phyloP scores from a whole-genome alignment of 2,329 filamentous ascomycete genomes.

The Alternaria sp. region DNA sequence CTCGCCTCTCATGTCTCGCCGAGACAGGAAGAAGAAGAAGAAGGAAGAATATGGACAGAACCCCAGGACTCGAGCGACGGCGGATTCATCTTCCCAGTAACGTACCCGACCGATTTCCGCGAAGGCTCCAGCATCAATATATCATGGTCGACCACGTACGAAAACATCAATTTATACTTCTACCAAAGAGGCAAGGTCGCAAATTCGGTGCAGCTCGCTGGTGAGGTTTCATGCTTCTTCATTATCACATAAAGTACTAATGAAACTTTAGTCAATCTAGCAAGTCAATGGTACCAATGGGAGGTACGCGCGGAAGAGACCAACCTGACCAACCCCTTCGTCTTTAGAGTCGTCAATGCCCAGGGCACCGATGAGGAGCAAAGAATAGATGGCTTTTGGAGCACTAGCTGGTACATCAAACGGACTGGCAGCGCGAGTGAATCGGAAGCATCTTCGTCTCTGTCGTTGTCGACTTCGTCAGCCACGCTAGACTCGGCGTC shows the following conservation, averaged over 20 bases:
- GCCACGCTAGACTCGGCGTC: neutral
- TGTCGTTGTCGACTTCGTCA: neutral
- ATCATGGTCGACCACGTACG: neutral
- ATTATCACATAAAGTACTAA: too few relatives aligned
- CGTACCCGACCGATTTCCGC: neutral
- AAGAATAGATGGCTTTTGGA: neutral
- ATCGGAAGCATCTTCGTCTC: neutral
- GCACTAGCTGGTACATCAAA: neutral
- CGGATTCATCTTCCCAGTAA: neutral
- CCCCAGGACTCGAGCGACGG: neutral
- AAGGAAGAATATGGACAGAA: too few relatives aligned
- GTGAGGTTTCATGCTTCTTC: too few relatives aligned
- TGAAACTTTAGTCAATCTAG: too few relatives aligned
- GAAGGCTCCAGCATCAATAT: conserved; percentile 7
- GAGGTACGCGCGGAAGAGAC: too few relatives aligned
- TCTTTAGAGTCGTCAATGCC: neutral
- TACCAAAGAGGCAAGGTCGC: conserved; percentile 3
- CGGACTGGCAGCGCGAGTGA: neutral
- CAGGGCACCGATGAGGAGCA: neutral
- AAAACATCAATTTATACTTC: conserved; percentile 2
- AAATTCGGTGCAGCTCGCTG: conserved; percentile 1
- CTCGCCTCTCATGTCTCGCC: too few relatives aligned
- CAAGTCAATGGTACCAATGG: too few relatives aligned
- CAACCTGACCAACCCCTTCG: neutral
- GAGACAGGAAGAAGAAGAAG: too few relatives aligned